Percentiles rank a stretch among this genome's conserved stretches.
Evolutionary conservation across 106 monocot species (phyloP).

Genomic region (Alisma plantagoaquatica): DNA sequence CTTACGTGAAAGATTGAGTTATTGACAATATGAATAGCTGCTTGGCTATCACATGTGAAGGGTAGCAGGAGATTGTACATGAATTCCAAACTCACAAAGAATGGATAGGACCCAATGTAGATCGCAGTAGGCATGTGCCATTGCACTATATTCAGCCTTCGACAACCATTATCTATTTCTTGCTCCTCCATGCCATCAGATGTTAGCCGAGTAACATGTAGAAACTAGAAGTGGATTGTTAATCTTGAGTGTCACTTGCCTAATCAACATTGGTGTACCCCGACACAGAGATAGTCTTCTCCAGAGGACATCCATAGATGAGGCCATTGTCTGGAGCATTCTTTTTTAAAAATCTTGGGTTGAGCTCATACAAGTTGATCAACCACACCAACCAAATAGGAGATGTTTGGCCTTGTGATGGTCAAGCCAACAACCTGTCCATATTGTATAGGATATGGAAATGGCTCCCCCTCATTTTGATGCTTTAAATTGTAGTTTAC

Average conservation of each 20-base stretch:
- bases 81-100: neutral
- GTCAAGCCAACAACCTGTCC: no score
- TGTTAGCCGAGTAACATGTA: neutral
- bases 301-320: no score
- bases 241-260: neutral
- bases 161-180: neutral
- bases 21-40: neutral
- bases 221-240: neutral
- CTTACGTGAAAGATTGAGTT: neutral
- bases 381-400: neutral
- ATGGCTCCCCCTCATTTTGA: no score
- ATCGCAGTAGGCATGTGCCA: neutral
- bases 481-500: no score
- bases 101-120: neutral
- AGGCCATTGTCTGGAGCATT: no score
- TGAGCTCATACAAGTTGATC: neutral
- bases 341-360: no score
- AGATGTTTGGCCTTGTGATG: neutral
- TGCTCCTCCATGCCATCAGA: neutral
- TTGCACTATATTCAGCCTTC: neutral
- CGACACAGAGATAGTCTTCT: neutral
- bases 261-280: neutral
- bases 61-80: neutral
- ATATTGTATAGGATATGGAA: no score
- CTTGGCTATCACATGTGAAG: neutral